Base-by-base conservation (phyloP, 2,329 filamentous ascomycete species). In the Zasmidium cellare region DNA sequence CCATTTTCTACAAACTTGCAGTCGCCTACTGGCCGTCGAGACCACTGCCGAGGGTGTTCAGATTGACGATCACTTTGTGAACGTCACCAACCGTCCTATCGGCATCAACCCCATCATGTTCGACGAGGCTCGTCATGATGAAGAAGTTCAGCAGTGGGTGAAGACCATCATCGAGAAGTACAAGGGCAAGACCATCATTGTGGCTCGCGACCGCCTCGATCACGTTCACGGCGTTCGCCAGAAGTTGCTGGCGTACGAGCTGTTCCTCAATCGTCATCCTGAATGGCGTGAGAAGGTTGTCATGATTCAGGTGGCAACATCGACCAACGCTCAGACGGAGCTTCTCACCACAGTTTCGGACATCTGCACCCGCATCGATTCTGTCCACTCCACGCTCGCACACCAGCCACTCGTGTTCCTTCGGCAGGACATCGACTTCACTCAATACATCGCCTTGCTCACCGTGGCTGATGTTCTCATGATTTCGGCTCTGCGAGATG, bases 1-100 rank as follows among this genome's bases (percentile, higher is more conserved):
- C 14, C 94, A 97, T 76, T 97, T 97, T 75, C 80, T 97, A 51
- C 92, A 97, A 75, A 97, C 93, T 0, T 97, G 93, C 80, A 96
- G 91, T 72, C 89, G 94, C 31, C 82, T 97, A 14, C 82, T 97
- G 38, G 88, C 85, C n/a, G 91, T 96, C 1, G 93, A 97, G 74
- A 92, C 92, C 1, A 93, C 90, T 0, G 87, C 87, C 1, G 89
- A 96, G 45, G 93, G 94, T 1, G 82, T 97, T 1, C 90, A 97
- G 72, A 80, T 97, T 9, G 93, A 97, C 63, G 91, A 96, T 67
- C 89, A 92, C 3, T 97, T 97, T 70, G 89, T 97, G 63, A 91
- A 97, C 65, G 91, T 97, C 38, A 84, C 88, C 57, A 88, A 87
- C 65, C 83, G 91, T 50, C 88, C 93, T 11, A 97, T 97, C 65